Base-by-base conservation (phyloP, 208 protist genomes). In the Angomonas deanei region DNA sequence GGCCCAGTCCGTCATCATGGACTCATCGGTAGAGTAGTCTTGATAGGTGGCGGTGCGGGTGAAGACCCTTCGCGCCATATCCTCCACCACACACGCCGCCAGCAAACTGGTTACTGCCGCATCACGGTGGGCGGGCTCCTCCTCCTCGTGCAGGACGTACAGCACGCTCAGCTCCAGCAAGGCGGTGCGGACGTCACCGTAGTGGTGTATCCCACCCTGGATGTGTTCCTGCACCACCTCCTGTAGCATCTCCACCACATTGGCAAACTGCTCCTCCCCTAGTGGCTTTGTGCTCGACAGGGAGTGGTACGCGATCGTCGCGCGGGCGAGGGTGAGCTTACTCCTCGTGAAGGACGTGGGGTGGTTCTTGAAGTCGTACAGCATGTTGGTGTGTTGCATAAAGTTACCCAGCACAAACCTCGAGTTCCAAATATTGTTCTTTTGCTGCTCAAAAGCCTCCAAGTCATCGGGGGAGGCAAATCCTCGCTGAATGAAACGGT, bases 21-120 rank as follows among this genome's bases (percentile, higher is more conserved):
- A 31, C 23, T 87, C 79, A 47, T 93, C 78, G 10, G 68, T 84
- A 19, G 46, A 61, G 68, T 93, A 91, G 32, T 82, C 64, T 49
- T 63, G 63, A 60, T 88, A 84, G 13, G 75, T 67, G 56, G 74
- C 76, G n/a, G 82, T 82, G 30, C 75, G 76, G 34, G 72, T 82
- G 56, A 88, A 87, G 17, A 88, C 82, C 46, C 84, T 71, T 15
- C 70, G 70, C 46, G 66, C 61, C 87, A 93, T 93, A 48, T 87
- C 78, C 3, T 68, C 57, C 19, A 91, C 71, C 32, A 93, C 64
- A 19, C 70, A 71, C 6, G 87, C 83, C 10, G 90, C 57, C 8
- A 91, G 55, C 6, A 68, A 53, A 38, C 78, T 83, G 13, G 75
- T 79, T 0, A 78, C 71, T 1, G 78, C 80, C 34, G 30, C 36